Evolutionary conservation across 176 grass and related monocot genomes (phyloP), one percentile per base, ranked within the genome.

Genomic region (Lolium perenne): DNA sequence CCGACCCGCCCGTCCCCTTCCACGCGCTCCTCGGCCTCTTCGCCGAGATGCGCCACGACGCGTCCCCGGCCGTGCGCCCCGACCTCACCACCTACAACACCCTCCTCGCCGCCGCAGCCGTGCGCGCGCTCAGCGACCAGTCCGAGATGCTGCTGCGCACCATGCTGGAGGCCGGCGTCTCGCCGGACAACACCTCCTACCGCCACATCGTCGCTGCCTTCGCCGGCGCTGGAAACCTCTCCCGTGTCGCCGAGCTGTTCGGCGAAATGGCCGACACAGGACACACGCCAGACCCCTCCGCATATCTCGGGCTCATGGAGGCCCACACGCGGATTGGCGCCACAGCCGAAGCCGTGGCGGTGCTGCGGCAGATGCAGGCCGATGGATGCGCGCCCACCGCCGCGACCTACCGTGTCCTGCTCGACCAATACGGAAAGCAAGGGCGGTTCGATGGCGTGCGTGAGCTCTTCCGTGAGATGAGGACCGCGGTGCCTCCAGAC

Each of bases 41-140:
- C 75, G 93, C 96, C 12, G 93, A 98, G 88, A 95, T 98, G 96
- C 93, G 96, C 5, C 96, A 98, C 38, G 93, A 98, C 48, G 82
- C 85, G 7, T 86, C 94, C 75, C 93, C 86, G 5, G 83, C 88
- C 18, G 86, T 95, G 80, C 92, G 82, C 46, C 96, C 96, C 0
- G 92, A 95, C 86, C 88, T 98, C 68, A 91, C 93, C 83, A 98
- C 93, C 48, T 95, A 98, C 90, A 98, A 98, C 82, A 94, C 96
- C 9, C 92, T 98, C 72, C 93, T 98, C 3, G 86, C 93, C 16
- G 96, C 93, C 0, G 96, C 96, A 0, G 84, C 88, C 4, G 74
- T 92, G 12, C 91, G 90, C 32, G 86, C 88, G 4, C 91, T 95
- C 54, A 46, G 92, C 53, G 93, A 98, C 79, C 88, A 98, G 53